phyloP scores from a whole-genome alignment of 2,329 filamentous ascomycete species.

The Fusarium hainanense region DNA sequence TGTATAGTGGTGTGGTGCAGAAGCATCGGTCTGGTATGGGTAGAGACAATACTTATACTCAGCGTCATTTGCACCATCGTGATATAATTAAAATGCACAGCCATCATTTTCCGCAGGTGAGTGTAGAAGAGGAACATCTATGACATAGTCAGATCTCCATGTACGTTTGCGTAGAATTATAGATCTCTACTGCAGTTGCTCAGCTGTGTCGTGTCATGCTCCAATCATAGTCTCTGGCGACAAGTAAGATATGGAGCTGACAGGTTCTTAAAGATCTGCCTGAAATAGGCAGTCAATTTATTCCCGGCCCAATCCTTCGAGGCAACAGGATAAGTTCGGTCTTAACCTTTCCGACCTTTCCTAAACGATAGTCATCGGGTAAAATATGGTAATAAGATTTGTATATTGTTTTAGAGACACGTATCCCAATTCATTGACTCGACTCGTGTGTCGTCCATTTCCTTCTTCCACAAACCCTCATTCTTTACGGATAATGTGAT shows the following conservation, averaged over 20 bases:
- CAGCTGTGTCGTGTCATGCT: background rate
- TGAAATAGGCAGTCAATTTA: background rate
- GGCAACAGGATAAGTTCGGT: background rate
- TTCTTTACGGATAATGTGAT: background rate
- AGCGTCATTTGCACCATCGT: rapidly evolving
- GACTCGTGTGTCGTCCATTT: too few species aligned
- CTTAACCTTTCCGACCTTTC: background rate
- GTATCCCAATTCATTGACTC: too few species aligned
- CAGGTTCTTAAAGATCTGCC: background rate
- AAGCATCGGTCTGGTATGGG: rapidly evolving
- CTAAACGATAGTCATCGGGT: background rate
- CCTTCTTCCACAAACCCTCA: background rate
- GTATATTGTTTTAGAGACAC: background rate
- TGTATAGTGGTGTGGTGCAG: rapidly evolving
- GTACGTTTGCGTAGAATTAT: background rate
- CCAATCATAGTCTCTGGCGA: rapidly evolving
- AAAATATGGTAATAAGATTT: background rate
- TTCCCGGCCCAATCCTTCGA: background rate
- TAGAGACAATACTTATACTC: background rate
- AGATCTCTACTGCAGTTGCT: background rate
- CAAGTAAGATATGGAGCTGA: background rate
- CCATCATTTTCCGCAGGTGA: background rate
- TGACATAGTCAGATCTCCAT: background rate
- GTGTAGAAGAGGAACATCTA: background rate
- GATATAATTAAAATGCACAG: background rate